phyloP scores from a whole-genome alignment of 371 early-diverging fungal genomes.

The Ordospora colligata region DNA sequence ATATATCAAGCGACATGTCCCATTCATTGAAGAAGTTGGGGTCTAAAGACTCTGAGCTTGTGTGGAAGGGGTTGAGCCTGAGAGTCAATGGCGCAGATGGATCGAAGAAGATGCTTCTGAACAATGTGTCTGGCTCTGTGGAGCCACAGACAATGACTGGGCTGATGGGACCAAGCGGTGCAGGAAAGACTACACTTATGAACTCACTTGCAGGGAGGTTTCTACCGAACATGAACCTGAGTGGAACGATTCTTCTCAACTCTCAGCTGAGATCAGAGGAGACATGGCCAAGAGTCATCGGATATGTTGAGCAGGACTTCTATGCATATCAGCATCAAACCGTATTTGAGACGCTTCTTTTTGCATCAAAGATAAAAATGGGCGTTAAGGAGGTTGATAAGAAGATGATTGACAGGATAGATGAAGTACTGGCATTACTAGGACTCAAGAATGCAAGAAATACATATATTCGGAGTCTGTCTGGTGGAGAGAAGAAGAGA shows the following conservation, averaged over 20 bases:
- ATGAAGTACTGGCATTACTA: conserved; percentile 52
- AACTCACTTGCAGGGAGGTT: conserved; percentile 75
- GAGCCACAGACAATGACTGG: conserved; percentile 66
- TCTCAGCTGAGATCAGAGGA: conserved; percentile 62
- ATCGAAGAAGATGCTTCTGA: conserved; percentile 29
- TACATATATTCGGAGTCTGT: conserved; percentile 50
- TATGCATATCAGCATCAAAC: conserved; percentile 58
- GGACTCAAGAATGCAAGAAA: conserved; percentile 53
- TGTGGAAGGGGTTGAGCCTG: conserved; percentile 30
- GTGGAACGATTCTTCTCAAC: conserved; percentile 75
- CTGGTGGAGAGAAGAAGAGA: conserved; percentile 61
- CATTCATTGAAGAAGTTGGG: neutral
- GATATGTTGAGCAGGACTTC: conserved; percentile 65
- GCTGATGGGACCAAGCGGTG: conserved; percentile 70
- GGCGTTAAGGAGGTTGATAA: conserved; percentile 61
- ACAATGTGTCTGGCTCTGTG: conserved; percentile 64
- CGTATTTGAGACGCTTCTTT: conserved; percentile 56
- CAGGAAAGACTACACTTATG: conserved; percentile 75
- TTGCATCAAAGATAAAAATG: conserved; percentile 57
- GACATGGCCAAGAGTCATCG: conserved; percentile 47
- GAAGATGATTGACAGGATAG: neutral
- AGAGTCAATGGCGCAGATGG: neutral
- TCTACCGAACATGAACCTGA: conserved; percentile 65
- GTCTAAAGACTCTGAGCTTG: conserved; percentile 17
- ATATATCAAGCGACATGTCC: no score